Evolutionary conservation across 495 filamentous ascomycete species (phyloP).

Genomic region (Aspergillus wentii): DNA sequence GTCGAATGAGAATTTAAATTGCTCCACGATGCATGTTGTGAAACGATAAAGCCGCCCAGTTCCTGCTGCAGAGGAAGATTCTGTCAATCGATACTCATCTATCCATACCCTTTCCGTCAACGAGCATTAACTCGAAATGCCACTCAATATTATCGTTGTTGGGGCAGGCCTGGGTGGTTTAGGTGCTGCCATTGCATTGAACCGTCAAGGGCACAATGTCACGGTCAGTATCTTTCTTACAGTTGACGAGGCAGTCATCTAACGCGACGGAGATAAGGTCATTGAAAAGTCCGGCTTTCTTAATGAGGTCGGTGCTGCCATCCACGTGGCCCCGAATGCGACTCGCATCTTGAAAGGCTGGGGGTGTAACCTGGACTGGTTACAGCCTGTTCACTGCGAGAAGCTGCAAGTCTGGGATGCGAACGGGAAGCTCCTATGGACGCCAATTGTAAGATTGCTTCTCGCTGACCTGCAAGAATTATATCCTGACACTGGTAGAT

Average conservation of each 20-base stretch:
- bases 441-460: conserved; percentile 8
- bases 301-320: conserved; percentile 51
- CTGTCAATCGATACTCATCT: too few species aligned
- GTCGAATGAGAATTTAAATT: too few species aligned
- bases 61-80: too few species aligned
- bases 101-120: too few species aligned
- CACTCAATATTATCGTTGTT: conserved; percentile 44
- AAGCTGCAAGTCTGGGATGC: conserved; percentile 11
- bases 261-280: conserved; percentile 21
- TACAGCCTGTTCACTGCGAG: conserved; percentile 16
- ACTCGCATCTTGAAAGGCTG: conserved; percentile 38
- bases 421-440: conserved; percentile 1
- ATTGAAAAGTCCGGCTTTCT: conserved; percentile 44
- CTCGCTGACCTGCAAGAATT: neutral
- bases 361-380: conserved; percentile 35
- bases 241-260: neutral
- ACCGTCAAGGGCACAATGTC: conserved; percentile 48
- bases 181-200: conserved; percentile 49
- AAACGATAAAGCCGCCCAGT: too few species aligned
- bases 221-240: conserved; percentile 9
- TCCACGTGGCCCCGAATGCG: conserved; percentile 47
- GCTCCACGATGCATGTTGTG: too few species aligned
- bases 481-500: conserved; percentile 1
- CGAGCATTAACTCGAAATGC: too few species aligned
- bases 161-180: conserved; percentile 57